Base-by-base conservation (phyloP, 1,139 yeast genomes). In the Trichomonascaceae sp. region DNA sequence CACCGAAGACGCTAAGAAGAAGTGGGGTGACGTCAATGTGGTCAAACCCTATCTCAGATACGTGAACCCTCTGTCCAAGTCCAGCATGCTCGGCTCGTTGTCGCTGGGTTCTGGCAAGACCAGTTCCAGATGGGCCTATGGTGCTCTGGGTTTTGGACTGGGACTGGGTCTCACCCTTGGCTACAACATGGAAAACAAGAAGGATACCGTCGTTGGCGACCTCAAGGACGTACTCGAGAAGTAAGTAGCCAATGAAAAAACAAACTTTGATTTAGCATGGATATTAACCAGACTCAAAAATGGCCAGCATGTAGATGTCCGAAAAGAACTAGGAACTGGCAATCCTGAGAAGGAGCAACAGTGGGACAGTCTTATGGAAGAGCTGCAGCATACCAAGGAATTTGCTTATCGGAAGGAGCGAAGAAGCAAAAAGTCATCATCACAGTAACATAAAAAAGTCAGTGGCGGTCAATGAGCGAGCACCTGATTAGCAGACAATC, bases 1-100 rank as follows among this genome's bases (percentile, higher is more conserved):
- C 38, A 76, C 80, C 54, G 92, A 72, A 50, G 93, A 71, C 45
- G 93, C 94, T 36, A 69, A 71, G 62, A 69, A 67, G 45, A 79
- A 80, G 64, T 84, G 78, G 57, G 93, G 93, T 44, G 75, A 76
- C 39, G 81, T 80, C 63, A 71, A 68, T 49, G 76, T 73, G 50
- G 74, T 82, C 56, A 82, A 80, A 68, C 84, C 93, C 37, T 84
- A 84, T 69, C 69, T 82, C 58, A 74, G 87, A 62, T 74, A 62
- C 56, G 45, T 52, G 38, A 47, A 46, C 43, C 45, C 23, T 20
- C 9, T 6, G 9, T 20, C 11, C 9, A 20, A 20, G 11, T 20
- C 23, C 11, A 20, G 23, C 23, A 20, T 20, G 6, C 9, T 20
- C 23, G 11, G 11, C 11, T 20, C 11, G 9, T 20, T 11, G 6